Evolutionary conservation across 208 protist genomes (phyloP).

Genomic region (Acanthamoeba royreba): DNA sequence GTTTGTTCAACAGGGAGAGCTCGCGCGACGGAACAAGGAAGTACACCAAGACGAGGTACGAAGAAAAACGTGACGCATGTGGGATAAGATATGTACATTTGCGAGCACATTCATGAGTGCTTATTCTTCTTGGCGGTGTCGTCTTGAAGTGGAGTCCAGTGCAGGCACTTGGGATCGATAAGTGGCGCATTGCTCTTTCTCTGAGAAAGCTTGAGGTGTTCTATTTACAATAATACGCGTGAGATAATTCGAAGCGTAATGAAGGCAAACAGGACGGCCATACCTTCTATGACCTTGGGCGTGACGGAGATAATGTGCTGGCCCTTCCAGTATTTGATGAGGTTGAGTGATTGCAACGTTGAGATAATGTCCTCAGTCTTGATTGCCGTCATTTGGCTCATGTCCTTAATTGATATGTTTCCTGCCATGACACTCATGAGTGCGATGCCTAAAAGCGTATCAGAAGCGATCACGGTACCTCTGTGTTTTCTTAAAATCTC

Average conservation of each 20-base stretch:
- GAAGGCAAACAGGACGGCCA: not conserved
- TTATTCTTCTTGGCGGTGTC: not conserved
- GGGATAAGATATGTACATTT: not conserved
- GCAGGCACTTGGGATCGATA: constrained; percentile 24
- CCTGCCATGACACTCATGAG: too few relatives aligned
- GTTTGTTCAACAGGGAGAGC: too few relatives aligned
- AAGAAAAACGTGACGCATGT: too few relatives aligned
- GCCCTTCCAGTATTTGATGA: constrained; percentile 84
- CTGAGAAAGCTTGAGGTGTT: constrained; percentile 37
- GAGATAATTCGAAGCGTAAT: not conserved
- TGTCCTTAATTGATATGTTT: constrained; percentile 72
- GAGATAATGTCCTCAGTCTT: constrained; percentile 83
- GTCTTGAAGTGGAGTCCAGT: constrained; percentile 30
- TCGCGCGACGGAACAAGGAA: too few relatives aligned
- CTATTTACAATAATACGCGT: not conserved
- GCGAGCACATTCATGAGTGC: not conserved
- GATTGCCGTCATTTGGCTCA: constrained; percentile 69
- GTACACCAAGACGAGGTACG: too few relatives aligned
- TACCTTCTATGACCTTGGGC: constrained; percentile 74
- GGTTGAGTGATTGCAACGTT: constrained; percentile 77
- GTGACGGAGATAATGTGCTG: constrained; percentile 83
- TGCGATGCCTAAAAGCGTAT: too few relatives aligned
- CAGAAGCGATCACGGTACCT: not conserved
- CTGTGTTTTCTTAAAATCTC: constrained; percentile 70
- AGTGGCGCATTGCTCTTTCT: not conserved